phyloP scores from a whole-genome alignment of 1,284 basidiomycete genomes.

The Farysia itapuensis region DNA sequence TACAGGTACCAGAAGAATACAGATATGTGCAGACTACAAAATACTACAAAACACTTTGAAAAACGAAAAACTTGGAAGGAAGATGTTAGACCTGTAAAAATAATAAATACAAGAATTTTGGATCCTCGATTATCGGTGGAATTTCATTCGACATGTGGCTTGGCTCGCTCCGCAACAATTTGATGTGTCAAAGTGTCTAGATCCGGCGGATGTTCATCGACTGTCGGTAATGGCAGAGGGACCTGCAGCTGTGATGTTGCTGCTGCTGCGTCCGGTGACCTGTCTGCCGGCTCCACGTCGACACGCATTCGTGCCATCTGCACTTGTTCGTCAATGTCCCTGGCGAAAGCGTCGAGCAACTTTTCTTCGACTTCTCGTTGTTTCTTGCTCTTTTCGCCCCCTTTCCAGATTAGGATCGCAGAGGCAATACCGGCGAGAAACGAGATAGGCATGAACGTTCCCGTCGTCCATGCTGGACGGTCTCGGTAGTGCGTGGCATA shows the following conservation, averaged over 20 bases:
- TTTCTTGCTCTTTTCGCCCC: conserved; percentile 76
- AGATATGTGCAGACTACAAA: too few relatives aligned
- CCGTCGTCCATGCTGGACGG: conserved; percentile 65
- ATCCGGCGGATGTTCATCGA: background rate
- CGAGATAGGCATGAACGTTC: conserved; percentile 71
- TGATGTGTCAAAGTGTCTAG: background rate
- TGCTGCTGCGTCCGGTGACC: background rate
- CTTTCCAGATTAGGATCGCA: conserved; percentile 74
- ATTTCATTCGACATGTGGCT: too few relatives aligned
- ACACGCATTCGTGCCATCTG: conserved; percentile 3
- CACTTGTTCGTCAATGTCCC: conserved; percentile 18
- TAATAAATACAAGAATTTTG: too few relatives aligned
- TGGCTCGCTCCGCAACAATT: background rate
- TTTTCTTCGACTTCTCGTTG: conserved; percentile 71
- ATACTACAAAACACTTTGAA: too few relatives aligned
- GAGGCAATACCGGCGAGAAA: conserved; percentile 79
- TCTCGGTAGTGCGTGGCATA: conserved; percentile 59
- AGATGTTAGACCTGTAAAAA: too few relatives aligned
- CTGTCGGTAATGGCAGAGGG: background rate
- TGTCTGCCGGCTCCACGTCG: too few relatives aligned
- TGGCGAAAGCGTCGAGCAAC: conserved; percentile 62
- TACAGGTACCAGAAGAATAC: too few relatives aligned
- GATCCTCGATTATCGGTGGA: too few relatives aligned
- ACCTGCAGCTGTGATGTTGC: background rate
- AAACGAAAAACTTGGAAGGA: too few relatives aligned